These are phyloP conservation scores for Magnusiomyces ingens DNA, from an alignment of 1,139 yeast genomes.

Conservation along the genomic window DNA sequence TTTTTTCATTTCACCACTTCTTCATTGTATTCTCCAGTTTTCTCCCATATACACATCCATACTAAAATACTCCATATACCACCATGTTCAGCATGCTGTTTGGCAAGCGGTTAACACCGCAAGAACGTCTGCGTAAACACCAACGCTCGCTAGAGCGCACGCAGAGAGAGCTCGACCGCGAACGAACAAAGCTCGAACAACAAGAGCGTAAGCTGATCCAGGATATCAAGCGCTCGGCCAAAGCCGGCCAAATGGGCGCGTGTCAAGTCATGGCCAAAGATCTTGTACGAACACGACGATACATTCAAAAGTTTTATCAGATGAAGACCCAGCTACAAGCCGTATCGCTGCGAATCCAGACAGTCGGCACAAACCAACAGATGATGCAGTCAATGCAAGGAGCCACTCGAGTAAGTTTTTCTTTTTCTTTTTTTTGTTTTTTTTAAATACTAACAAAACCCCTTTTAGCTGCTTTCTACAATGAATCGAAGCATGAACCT, in stretches of 20 bases:
- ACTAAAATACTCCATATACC: too few species aligned
- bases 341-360: slow-evolving; percentile 79
- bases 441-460: too few species aligned
- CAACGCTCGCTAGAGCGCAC: slow-evolving; percentile 93
- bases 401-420: slow-evolving; percentile 53
- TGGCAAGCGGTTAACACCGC: slow-evolving; percentile 91
- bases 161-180: slow-evolving; percentile 86
- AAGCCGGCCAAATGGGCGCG: slow-evolving; percentile 79
- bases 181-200: slow-evolving; percentile 71
- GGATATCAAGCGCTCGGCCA: slow-evolving; percentile 88
- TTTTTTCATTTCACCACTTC: too few species aligned
- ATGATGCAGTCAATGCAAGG: slow-evolving; percentile 95
- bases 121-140: slow-evolving; percentile 87
- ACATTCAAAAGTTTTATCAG: slow-evolving; percentile 79
- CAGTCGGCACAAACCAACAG: slow-evolving; percentile 89
- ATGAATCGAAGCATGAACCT: slow-evolving; percentile 88
- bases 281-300: slow-evolving; percentile 72
- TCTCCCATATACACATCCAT: too few species aligned
- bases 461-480: slow-evolving; percentile 50
- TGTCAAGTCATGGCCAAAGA: slow-evolving; percentile 96
- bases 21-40: too few species aligned
- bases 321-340: slow-evolving; percentile 97
- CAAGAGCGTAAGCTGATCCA: slow-evolving; percentile 83
- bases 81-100: slow-evolving; percentile 33
- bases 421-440: background rate